Conservation (phyloP, 2,329 filamentous ascomycete species). For the Phyllosticta citrichinensis region DNA sequence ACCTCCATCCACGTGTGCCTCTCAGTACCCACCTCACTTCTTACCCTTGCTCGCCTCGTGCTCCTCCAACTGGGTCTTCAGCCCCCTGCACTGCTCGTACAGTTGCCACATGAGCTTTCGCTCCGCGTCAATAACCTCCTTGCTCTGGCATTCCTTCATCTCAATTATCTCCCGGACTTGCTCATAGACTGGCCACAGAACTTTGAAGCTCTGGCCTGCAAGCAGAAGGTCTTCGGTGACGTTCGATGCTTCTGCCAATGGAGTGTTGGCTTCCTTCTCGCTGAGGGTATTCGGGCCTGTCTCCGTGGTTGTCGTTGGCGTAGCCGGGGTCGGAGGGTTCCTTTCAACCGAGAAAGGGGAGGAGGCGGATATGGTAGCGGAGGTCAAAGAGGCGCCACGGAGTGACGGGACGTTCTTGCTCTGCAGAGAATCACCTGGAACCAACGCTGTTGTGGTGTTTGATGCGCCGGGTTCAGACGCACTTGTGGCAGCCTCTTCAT, state of each 20-base stretch:
- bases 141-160: neutral
- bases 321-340: neutral
- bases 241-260: neutral
- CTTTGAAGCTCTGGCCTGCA: neutral
- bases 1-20: neutral
- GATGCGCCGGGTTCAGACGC: neutral
- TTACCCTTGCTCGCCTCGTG: neutral
- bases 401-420: neutral
- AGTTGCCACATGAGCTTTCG: neutral
- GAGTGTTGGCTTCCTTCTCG: neutral
- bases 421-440: neutral
- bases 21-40: neutral
- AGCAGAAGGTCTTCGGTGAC: neutral
- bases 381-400: neutral
- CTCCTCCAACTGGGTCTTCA: neutral
- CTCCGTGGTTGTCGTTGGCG: neutral
- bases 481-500: neutral
- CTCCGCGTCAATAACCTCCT: neutral
- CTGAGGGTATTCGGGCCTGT: neutral
- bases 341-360: neutral
- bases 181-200: neutral
- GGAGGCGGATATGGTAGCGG: neutral
- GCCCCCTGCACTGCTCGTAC: neutral
- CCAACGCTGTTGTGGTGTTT: neutral
- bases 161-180: neutral